phyloP scores from a whole-genome alignment of 2,329 filamentous ascomycete genomes.

The Phoma herbarum region DNA sequence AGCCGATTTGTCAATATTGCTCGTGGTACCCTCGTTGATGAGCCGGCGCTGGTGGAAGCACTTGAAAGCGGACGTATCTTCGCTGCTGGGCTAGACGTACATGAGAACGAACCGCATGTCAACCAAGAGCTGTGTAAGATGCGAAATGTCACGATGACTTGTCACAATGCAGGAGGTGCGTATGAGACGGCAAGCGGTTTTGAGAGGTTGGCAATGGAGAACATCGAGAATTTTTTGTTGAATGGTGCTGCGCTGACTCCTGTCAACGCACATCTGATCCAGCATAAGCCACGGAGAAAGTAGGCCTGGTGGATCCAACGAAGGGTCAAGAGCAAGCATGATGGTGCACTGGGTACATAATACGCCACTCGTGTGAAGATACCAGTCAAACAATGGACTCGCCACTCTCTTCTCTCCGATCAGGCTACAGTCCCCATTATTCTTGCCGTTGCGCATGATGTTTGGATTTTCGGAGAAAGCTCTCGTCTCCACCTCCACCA shows the following conservation, averaged over 20 bases:
- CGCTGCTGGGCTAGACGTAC: background rate
- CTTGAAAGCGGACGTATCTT: background rate
- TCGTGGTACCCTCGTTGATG: background rate
- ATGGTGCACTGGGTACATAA: background rate
- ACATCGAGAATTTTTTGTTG: constrained; percentile 42
- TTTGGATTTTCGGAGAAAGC: background rate
- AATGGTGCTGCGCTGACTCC: background rate
- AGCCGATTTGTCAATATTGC: background rate
- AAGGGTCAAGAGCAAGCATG: background rate
- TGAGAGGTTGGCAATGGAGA: constrained; percentile 72
- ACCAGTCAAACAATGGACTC: background rate
- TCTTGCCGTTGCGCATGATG: background rate
- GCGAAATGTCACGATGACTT: constrained; percentile 65
- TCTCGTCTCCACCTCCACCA: constrained; percentile 2
- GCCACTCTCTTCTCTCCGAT: background rate
- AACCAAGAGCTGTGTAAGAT: constrained; percentile 52
- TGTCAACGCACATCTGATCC: background rate
- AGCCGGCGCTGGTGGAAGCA: background rate
- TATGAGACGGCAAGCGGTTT: constrained; percentile 71
- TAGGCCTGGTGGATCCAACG: background rate
- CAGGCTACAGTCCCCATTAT: background rate
- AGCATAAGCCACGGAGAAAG: too few species aligned
- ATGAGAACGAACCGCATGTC: constrained; percentile 1
- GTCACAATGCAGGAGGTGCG: constrained; percentile 73
- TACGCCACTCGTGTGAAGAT: too few species aligned